A percentile compares a stretch with the other conserved stretches of the same genome.
Evolutionary conservation across 805 yeast species (phyloP).

Genomic region (Blastobotrys mokoenaii): DNA sequence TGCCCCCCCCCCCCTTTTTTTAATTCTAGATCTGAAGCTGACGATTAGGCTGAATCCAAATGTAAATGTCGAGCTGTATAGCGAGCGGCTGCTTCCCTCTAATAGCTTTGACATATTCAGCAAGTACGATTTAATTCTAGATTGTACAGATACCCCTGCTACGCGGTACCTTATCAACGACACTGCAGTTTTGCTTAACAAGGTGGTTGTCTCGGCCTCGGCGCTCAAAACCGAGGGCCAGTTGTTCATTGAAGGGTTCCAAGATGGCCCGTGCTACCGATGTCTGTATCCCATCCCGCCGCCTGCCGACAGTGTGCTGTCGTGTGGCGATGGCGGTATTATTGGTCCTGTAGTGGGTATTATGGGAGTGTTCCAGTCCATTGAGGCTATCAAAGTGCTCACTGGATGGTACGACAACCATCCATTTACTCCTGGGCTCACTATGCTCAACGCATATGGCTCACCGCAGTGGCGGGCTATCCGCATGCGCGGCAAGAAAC

Average conservation of each 20-base stretch:
- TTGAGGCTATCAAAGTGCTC: slow-evolving; percentile 73
- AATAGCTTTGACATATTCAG: slow-evolving; percentile 58
- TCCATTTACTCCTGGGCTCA: slow-evolving; percentile 58
- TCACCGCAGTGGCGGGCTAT: slow-evolving; percentile 59
- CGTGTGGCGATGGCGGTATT: slow-evolving; percentile 92
- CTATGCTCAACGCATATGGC: slow-evolving; percentile 40
- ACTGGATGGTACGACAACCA: slow-evolving; percentile 42
- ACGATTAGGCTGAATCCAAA: slow-evolving; percentile 51
- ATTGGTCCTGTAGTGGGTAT: slow-evolving; percentile 94
- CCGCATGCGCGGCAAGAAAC: slow-evolving; percentile 66
- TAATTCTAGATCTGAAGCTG: neutral
- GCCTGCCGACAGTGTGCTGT: slow-evolving; percentile 66
- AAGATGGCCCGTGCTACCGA: slow-evolving; percentile 82
- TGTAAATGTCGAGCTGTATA: slow-evolving; percentile 47
- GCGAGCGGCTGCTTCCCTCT: slow-evolving; percentile 39
- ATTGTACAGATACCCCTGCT: slow-evolving; percentile 91
- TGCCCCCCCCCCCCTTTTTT: too few species aligned
- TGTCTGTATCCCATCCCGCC: slow-evolving; percentile 92
- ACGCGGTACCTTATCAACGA: slow-evolving; percentile 84
- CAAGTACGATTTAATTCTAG: slow-evolving; percentile 68
- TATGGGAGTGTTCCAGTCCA: slow-evolving; percentile 81
- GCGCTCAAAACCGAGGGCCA: slow-evolving; percentile 93
- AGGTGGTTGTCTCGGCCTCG: slow-evolving; percentile 82
- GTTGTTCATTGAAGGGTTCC: slow-evolving; percentile 63
- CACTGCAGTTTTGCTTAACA: slow-evolving; percentile 57